phyloP scores from a whole-genome alignment of 331 rosid species.

The Pyracantha coccinea region DNA sequence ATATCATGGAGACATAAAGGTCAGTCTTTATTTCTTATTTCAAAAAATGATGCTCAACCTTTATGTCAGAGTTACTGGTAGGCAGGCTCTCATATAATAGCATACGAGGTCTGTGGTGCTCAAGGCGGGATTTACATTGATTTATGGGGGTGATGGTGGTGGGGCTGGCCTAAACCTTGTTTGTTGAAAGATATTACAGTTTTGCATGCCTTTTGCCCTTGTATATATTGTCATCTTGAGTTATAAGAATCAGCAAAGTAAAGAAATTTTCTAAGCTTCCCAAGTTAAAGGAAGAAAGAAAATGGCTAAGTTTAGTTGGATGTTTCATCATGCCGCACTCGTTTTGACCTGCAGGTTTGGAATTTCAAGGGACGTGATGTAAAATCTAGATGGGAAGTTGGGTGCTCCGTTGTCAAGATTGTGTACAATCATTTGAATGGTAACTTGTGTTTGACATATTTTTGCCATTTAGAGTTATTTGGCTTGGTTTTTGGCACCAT shows the following conservation, averaged over 20 bases:
- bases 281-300: background rate
- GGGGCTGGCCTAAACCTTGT: background rate
- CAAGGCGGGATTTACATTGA: background rate
- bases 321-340: conserved; percentile 5
- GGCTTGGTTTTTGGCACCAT: background rate
- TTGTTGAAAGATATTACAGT: background rate
- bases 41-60: background rate
- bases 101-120: background rate
- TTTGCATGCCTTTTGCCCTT: background rate
- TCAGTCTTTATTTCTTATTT: conserved; percentile 13
- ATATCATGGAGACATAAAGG: conserved; percentile 88
- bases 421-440: conserved; percentile 81
- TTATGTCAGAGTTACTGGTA: background rate
- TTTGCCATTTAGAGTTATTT: background rate
- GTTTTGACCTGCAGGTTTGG: conserved; percentile 63
- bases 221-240: background rate
- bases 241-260: background rate
- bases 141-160: background rate
- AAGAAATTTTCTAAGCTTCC: background rate
- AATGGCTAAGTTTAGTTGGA: background rate
- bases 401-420: conserved; percentile 62
- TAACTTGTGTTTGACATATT: conserved; percentile 23
- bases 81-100: background rate
- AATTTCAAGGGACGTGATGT: conserved; percentile 67
- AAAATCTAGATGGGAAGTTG: conserved; percentile 72